These are phyloP conservation scores for maize (Zea mays) DNA, from an alignment of 176 grass and related monocot genomes.

Conservation along the genomic window DNA sequence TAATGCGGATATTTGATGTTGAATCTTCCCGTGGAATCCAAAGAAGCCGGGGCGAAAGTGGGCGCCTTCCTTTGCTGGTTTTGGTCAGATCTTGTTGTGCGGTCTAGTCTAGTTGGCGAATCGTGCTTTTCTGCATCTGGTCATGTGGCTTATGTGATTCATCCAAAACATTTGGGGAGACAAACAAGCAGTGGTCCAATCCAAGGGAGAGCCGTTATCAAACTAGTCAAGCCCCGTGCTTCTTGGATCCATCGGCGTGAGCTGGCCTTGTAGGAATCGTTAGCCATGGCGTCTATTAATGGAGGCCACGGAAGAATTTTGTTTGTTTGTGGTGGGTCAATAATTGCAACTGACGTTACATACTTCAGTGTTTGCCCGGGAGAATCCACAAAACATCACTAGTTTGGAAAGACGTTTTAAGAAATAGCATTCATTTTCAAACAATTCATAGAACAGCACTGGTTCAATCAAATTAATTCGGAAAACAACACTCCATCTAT, in stretches of 20 bases:
- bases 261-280: slow-evolving; percentile 24
- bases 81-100: slow-evolving; percentile 48
- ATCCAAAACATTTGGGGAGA: slow-evolving; percentile 30
- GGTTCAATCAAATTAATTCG: too few species aligned
- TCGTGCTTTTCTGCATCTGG: slow-evolving; percentile 52
- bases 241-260: slow-evolving; percentile 40
- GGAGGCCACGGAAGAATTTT: neutral
- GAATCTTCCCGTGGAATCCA: slow-evolving; percentile 55
- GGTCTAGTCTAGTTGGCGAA: slow-evolving; percentile 32
- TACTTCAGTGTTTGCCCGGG: neutral
- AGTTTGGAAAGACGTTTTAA: too few species aligned
- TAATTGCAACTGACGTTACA: slow-evolving; percentile 31
- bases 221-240: slow-evolving; percentile 30
- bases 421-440: too few species aligned
- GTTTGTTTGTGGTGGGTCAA: slow-evolving; percentile 22
- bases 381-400: too few species aligned
- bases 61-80: slow-evolving; percentile 31
- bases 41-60: slow-evolving; percentile 37
- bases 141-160: slow-evolving; percentile 45
- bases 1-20: slow-evolving; percentile 32
- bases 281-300: slow-evolving; percentile 18
- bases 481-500: too few species aligned
- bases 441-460: too few species aligned
- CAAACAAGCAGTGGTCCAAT: neutral
- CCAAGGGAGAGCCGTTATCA: slow-evolving; percentile 23